Conservation (phyloP, 352 stramenopile species). For the Bremia lactucae region DNA sequence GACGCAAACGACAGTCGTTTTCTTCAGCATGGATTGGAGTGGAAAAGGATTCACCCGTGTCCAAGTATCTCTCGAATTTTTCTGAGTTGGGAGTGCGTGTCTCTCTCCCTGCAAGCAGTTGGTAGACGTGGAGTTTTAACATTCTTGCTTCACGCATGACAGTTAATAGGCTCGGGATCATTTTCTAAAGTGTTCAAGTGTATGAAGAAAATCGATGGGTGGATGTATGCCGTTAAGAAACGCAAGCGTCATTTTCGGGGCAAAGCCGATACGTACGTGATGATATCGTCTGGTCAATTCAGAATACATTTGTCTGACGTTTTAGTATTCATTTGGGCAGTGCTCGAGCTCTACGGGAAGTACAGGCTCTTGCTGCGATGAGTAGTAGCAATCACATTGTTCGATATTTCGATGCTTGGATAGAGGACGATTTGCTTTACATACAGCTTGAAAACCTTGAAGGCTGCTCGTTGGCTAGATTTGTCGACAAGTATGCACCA, state of each 20-base stretch:
- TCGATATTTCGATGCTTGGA: constrained; percentile 83
- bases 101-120: constrained; percentile 4
- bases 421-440: constrained; percentile 83
- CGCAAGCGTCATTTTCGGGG: constrained; percentile 76
- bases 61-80: constrained; percentile 74
- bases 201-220: constrained; percentile 81
- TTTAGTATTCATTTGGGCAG: too few relatives aligned
- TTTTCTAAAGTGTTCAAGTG: constrained; percentile 86
- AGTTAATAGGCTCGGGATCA: constrained; percentile 71
- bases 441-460: constrained; percentile 75
- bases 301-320: too few relatives aligned
- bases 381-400: constrained; percentile 69
- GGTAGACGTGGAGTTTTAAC: not conserved
- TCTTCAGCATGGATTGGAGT: constrained; percentile 28
- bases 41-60: constrained; percentile 30
- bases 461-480: constrained; percentile 47
- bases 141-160: constrained; percentile 1
- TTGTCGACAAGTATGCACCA: constrained; percentile 55
- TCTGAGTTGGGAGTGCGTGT: constrained; percentile 65
- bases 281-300: not conserved
- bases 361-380: constrained; percentile 72
- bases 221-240: constrained; percentile 83
- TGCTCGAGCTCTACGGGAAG: constrained; percentile 67
- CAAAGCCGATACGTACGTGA: constrained; percentile 70
- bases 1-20: constrained; percentile 60